Percentiles rank a stretch among this genome's conserved stretches.
Conservation (phyloP, 2,329 filamentous ascomycete genomes). For the Apiospora koreana region DNA sequence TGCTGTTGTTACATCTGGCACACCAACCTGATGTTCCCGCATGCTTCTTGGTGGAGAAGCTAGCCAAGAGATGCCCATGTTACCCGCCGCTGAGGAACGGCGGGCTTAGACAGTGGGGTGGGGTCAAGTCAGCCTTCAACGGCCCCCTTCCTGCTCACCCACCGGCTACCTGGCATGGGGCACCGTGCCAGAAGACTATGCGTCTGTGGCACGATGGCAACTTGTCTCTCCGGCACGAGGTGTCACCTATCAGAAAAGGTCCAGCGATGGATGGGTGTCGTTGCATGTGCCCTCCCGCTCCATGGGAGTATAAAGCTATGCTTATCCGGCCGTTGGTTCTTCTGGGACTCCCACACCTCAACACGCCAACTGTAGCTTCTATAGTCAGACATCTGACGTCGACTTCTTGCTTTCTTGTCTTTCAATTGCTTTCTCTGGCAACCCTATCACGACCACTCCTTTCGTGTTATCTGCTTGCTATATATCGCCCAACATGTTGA, state of each 20-base stretch:
- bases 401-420: neutral
- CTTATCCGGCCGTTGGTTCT: neutral
- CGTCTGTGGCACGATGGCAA: neutral
- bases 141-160: neutral
- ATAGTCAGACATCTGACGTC: neutral
- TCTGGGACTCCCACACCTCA: neutral
- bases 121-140: conserved; percentile 1
- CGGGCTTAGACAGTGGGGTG: neutral
- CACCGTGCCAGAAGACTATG: neutral
- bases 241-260: neutral
- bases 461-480: neutral
- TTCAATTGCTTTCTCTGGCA: neutral
- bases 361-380: neutral
- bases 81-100: neutral
- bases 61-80: neutral
- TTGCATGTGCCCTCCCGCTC: neutral
- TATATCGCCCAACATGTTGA: neutral
- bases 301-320: neutral
- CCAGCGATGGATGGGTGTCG: neutral
- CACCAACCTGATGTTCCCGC: neutral
- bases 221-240: neutral
- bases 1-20: conserved; percentile 1
- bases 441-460: neutral
- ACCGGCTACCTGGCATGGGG: neutral
- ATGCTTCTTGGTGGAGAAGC: neutral